A percentile compares a stretch with the other conserved stretches of the same genome.
phyloP scores from a whole-genome alignment of 2,329 filamentous ascomycete species.

The Penicillium sp. region DNA sequence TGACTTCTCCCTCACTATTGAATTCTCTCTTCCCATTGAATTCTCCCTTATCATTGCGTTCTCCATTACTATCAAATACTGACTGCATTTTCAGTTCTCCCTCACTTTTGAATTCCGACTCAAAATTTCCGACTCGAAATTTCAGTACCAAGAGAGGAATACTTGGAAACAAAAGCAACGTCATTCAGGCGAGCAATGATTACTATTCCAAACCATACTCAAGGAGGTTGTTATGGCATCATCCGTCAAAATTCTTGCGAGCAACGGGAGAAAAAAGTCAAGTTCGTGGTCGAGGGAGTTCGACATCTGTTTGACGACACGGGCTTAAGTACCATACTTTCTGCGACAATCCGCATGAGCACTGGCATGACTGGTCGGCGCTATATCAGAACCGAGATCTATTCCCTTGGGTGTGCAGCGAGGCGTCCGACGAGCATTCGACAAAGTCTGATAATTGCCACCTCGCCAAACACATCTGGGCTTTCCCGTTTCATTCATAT shows the following conservation, averaged over 20 bases:
- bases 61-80: no score
- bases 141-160: no score
- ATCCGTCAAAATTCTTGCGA: not conserved
- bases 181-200: no score
- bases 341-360: not conserved
- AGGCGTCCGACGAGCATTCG: not conserved
- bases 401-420: not conserved
- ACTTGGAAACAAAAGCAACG: no score
- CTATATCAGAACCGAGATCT: not conserved
- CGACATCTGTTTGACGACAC: not conserved
- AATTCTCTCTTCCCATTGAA: no score
- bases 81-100: no score
- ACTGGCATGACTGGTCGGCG: not conserved
- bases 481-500: not conserved
- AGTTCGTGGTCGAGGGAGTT: not conserved
- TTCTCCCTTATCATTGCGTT: slow-evolving; percentile 3
- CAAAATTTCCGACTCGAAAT: no score
- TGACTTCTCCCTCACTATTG: no score
- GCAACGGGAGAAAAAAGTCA: not conserved
- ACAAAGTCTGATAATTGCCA: not conserved
- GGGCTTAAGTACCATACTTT: not conserved
- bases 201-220: no score
- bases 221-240: not conserved
- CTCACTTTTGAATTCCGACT: no score
- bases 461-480: not conserved